These are phyloP conservation scores for Emmonsiellopsis sp. DNA, from an alignment of 2,329 filamentous ascomycete species.

Conservation along the genomic window DNA sequence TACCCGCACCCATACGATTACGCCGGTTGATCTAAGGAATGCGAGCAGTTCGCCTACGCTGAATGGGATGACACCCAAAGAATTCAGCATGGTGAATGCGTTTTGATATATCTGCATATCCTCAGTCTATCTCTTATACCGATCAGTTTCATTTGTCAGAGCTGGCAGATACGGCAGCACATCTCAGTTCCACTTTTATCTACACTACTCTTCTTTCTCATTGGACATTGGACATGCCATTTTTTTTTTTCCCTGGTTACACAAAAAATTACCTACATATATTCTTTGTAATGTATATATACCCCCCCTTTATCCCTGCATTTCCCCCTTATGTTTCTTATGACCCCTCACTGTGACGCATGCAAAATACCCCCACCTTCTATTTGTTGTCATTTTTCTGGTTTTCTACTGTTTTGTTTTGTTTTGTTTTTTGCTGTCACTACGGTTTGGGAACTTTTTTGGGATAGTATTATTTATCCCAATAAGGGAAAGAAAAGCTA, in stretches of 20 bases:
- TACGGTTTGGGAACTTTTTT: too few species aligned
- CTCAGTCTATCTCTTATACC: background rate
- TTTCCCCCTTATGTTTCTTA: background rate
- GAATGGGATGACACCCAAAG: constrained; percentile 4
- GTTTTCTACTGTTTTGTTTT: background rate
- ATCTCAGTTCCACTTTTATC: background rate
- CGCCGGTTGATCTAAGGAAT: background rate
- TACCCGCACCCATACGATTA: background rate
- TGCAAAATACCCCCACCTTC: background rate
- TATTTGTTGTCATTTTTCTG: background rate
- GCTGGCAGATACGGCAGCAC: background rate
- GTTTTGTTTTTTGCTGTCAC: background rate
- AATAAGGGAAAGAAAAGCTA: too few species aligned
- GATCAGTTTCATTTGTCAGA: background rate
- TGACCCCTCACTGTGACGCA: background rate
- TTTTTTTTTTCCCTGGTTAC: background rate
- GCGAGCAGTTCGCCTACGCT: background rate
- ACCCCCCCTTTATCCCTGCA: background rate
- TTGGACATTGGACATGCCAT: background rate
- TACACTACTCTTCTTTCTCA: background rate
- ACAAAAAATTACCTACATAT: background rate
- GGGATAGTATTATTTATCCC: too few species aligned
- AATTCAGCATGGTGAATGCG: constrained; percentile 7
- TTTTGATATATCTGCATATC: constrained; percentile 1
- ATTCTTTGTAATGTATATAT: background rate